Evolutionary conservation across 2,329 filamentous ascomycete species (phyloP).

Genomic region (Diaporthe ilicicola): DNA sequence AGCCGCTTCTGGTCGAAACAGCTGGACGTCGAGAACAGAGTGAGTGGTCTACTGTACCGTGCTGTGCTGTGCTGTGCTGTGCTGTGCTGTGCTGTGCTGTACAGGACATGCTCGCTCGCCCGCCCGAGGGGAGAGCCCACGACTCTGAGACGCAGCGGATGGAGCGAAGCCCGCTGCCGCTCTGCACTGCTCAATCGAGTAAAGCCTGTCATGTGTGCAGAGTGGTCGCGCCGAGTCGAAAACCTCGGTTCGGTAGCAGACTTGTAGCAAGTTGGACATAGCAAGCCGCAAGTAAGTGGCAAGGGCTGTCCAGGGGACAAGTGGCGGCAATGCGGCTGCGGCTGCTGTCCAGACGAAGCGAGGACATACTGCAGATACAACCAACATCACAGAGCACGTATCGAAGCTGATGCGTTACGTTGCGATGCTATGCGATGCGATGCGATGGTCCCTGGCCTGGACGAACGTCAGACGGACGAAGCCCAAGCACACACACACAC

Average conservation of each 20-base stretch:
- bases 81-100: background rate
- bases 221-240: conserved; percentile 4
- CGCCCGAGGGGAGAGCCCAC: background rate
- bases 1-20: background rate
- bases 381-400: background rate
- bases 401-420: background rate
- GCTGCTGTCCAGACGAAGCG: background rate
- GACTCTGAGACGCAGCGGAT: conserved; percentile 5
- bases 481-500: background rate
- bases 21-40: background rate
- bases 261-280: conserved; percentile 21
- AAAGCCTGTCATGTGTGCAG: background rate
- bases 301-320: background rate
- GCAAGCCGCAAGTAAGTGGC: background rate
- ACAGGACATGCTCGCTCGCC: background rate
- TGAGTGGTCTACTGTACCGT: too few relatives aligned
- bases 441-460: background rate
- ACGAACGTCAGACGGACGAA: background rate
- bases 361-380: background rate
- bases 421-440: background rate
- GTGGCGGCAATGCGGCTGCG: conserved; percentile 2
- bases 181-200: background rate
- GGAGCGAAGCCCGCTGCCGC: background rate
- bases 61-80: background rate
- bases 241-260: conserved; percentile 24